A percentile compares a stretch with the other conserved stretches of the same genome.
Evolutionary conservation across 805 yeast species (phyloP).

Genomic region (Lipomyces yamadae): DNA sequence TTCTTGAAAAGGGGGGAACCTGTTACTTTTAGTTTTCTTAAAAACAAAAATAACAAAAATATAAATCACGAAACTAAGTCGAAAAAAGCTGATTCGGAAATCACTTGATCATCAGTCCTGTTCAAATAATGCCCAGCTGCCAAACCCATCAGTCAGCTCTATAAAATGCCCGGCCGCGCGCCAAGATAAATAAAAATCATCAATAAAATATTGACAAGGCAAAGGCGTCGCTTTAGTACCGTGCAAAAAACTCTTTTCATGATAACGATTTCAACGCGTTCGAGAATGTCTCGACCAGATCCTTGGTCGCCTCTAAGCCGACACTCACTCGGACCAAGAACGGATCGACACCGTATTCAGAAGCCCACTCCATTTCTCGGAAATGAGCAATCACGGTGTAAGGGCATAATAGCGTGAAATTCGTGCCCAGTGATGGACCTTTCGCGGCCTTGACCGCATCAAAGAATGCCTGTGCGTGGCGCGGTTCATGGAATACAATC

Average conservation of each 20-base stretch:
- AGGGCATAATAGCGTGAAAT: slow-evolving; percentile 83
- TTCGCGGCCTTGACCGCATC: slow-evolving; percentile 67
- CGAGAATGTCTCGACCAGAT: slow-evolving; percentile 47
- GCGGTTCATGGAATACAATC: slow-evolving; percentile 62
- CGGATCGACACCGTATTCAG: slow-evolving; percentile 76
- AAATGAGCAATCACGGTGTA: slow-evolving; percentile 82
- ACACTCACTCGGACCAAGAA: slow-evolving; percentile 75
- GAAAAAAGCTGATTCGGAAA: background rate
- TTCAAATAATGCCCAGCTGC: background rate
- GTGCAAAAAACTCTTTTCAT: background rate
- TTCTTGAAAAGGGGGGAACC: background rate
- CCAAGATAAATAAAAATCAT: too few species aligned
- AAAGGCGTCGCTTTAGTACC: too few species aligned
- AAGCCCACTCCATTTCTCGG: slow-evolving; percentile 74
- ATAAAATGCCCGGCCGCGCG: background rate
- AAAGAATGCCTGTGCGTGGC: slow-evolving; percentile 69
- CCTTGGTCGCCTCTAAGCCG: slow-evolving; percentile 73
- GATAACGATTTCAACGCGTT: background rate
- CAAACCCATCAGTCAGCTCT: background rate
- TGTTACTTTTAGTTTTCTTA: slow-evolving; percentile 4
- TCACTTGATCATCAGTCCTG: background rate
- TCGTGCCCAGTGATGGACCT: slow-evolving; percentile 87
- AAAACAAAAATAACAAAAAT: slow-evolving; percentile 3
- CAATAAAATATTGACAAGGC: too few species aligned
- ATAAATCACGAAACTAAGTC: slow-evolving; percentile 1